Percentiles rank a stretch among this genome's conserved stretches.
These are phyloP conservation scores for Penicillium sclerotiorum DNA, from an alignment of 2,329 filamentous ascomycete species.

Conservation along the genomic window DNA sequence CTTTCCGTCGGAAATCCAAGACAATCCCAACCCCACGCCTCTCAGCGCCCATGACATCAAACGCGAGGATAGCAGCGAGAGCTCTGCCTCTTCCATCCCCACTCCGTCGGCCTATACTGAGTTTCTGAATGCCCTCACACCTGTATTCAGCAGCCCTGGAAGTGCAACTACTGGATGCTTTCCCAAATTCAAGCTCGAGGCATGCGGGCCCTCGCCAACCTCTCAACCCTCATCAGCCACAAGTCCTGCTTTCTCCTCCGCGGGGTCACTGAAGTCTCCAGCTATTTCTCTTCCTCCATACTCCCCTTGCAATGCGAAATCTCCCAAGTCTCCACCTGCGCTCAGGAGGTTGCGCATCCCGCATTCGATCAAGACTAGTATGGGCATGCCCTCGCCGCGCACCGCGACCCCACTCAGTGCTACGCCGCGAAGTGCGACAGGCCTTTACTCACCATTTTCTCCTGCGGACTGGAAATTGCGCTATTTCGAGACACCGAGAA, in stretches of 20 bases:
- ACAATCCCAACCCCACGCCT: slow-evolving; percentile 56
- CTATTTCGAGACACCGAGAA: slow-evolving; percentile 63
- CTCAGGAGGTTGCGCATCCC: slow-evolving; percentile 72
- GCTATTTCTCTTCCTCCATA: slow-evolving; percentile 63
- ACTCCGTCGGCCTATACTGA: slow-evolving; percentile 89
- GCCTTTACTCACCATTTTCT: slow-evolving; percentile 73
- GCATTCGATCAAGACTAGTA: slow-evolving; percentile 64
- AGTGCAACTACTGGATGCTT: slow-evolving; percentile 60
- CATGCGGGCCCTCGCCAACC: slow-evolving; percentile 33
- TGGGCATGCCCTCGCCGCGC: neutral
- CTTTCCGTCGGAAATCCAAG: slow-evolving; percentile 60
- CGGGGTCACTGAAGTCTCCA: slow-evolving; percentile 1
- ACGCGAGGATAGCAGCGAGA: slow-evolving; percentile 68
- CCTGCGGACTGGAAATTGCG: slow-evolving; percentile 77
- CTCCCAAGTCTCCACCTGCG: slow-evolving; percentile 44
- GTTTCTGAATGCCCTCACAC: slow-evolving; percentile 81
- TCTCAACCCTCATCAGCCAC: slow-evolving; percentile 45
- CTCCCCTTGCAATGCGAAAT: slow-evolving; percentile 63
- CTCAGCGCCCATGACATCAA: slow-evolving; percentile 67
- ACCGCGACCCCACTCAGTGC: slow-evolving; percentile 54
- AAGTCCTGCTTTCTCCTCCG: slow-evolving; percentile 45
- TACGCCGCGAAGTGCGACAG: slow-evolving; percentile 56
- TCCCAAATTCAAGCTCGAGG: slow-evolving; percentile 41
- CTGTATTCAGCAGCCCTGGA: slow-evolving; percentile 69
- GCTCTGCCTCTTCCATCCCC: slow-evolving; percentile 70